A percentile compares a stretch with the other conserved stretches of the same genome.
Conservation (phyloP, 148 eudicot genomes). For the Rhododendron molle region DNA sequence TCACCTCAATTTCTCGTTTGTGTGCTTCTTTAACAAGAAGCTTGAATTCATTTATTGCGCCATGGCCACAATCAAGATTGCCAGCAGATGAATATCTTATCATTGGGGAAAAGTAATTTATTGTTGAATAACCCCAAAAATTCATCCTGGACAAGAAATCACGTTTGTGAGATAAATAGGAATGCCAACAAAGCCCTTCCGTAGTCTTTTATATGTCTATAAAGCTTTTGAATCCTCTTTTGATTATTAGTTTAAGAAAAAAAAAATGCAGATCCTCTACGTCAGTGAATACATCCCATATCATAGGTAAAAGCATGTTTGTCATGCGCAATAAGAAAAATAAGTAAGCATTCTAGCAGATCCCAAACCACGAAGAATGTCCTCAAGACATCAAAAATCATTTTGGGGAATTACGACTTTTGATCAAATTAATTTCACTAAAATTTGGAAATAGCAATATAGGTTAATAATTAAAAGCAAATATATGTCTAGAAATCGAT, state of each 20-base stretch:
- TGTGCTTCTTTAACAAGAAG: constrained; percentile 94
- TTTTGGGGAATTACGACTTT: neutral
- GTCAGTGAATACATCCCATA: neutral
- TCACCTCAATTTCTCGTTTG: constrained; percentile 95
- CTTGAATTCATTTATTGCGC: constrained; percentile 85
- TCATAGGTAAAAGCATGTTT: neutral
- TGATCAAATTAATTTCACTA: neutral
- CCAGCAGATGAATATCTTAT: constrained; percentile 83
- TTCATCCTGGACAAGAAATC: constrained; percentile 58
- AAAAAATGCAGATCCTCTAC: neutral
- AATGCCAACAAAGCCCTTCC: neutral
- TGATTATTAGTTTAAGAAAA: neutral
- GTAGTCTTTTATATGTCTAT: neutral
- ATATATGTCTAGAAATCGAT: neutral
- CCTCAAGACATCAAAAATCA: neutral
- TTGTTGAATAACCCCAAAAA: constrained; percentile 98
- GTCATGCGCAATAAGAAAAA: neutral
- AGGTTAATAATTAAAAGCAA: neutral
- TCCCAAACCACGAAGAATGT: neutral
- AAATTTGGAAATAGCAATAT: neutral
- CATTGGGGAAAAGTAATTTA: constrained; percentile 93
- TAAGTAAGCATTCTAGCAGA: neutral
- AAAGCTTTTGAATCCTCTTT: neutral
- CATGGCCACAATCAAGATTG: constrained; percentile 60
- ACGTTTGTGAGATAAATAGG: neutral